Percentiles rank a stretch among this genome's conserved stretches.
phyloP scores from a whole-genome alignment of 805 yeast genomes.

The Wickerhamomyces chaumierensis region DNA sequence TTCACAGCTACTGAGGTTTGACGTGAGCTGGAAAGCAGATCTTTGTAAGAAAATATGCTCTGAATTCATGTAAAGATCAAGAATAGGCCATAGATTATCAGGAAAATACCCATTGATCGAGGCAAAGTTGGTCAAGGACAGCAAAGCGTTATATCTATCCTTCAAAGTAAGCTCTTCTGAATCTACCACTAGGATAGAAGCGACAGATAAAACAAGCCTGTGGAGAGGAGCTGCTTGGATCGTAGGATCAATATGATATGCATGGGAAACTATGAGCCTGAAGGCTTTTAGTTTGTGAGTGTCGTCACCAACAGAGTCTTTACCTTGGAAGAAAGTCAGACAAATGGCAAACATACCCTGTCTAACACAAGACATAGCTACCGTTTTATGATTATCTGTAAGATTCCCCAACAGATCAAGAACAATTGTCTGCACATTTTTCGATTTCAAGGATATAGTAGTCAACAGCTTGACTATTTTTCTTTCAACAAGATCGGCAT shows the following conservation, averaged over 20 bases:
- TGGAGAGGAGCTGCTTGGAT: constrained; percentile 17
- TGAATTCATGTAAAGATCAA: constrained; percentile 33
- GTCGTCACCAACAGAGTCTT: too few species aligned
- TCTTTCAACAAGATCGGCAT: constrained; percentile 15
- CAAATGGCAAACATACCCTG: constrained; percentile 28
- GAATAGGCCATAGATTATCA: constrained; percentile 28
- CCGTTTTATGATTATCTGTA: too few species aligned
- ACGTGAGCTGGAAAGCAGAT: constrained; percentile 51
- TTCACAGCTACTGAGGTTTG: constrained; percentile 41
- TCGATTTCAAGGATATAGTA: neutral
- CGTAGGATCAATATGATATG: too few species aligned
- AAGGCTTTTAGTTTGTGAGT: too few species aligned
- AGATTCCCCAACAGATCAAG: neutral
- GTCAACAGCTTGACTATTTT: constrained; percentile 8
- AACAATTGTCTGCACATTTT: too few species aligned
- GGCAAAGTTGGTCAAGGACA: constrained; percentile 57
- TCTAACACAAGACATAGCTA: too few species aligned
- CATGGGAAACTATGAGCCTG: too few species aligned
- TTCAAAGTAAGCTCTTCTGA: constrained; percentile 15
- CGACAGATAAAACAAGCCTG: constrained; percentile 14
- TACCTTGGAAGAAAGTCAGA: constrained; percentile 13
- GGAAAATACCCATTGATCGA: constrained; percentile 29
- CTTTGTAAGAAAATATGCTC: constrained; percentile 39
- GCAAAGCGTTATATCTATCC: constrained; percentile 40
- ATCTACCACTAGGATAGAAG: neutral